phyloP scores from a whole-genome alignment of 1,284 basidiomycete genomes.

The Golubevia sp. region DNA sequence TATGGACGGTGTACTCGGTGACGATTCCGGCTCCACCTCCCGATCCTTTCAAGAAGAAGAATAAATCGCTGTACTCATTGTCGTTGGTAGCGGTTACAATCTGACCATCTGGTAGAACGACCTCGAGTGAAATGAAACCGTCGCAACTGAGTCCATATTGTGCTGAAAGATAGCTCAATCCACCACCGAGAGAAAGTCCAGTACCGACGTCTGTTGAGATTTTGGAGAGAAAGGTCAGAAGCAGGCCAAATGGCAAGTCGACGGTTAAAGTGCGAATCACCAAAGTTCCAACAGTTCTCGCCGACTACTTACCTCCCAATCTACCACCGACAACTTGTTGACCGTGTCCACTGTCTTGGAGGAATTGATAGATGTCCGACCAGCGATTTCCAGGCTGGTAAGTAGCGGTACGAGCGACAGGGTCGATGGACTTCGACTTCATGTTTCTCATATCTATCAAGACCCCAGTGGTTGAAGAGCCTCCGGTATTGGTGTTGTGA shows the following conservation, averaged over 20 bases:
- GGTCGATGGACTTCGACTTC: constrained; percentile 15
- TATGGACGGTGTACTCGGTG: constrained; percentile 18
- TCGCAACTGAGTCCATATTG: constrained; percentile 30
- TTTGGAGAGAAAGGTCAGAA: background rate
- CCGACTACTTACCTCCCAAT: constrained; percentile 9
- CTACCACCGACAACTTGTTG: constrained; percentile 25
- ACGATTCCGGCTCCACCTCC: constrained; percentile 34
- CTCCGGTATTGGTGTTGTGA: constrained; percentile 28
- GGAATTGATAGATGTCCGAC: constrained; percentile 19
- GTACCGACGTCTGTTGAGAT: constrained; percentile 17
- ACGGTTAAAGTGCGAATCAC: no score
- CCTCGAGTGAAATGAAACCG: constrained; percentile 12
- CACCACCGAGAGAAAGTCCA: constrained; percentile 28
- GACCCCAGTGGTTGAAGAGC: constrained; percentile 22
- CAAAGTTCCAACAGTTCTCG: no score
- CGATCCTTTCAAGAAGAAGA: constrained; percentile 30
- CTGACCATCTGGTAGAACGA: constrained; percentile 17
- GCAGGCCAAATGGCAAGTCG: no score
- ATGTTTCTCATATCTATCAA: constrained; percentile 23
- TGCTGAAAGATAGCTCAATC: constrained; percentile 19
- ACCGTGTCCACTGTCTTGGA: constrained; percentile 5
- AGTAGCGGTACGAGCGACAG: background rate
- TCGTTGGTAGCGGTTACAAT: constrained; percentile 10
- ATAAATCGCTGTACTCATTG: constrained; percentile 6
- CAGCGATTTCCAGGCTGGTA: constrained; percentile 24